Base-by-base conservation (phyloP, 208 protist species). In the Trypanosoma mega region DNA sequence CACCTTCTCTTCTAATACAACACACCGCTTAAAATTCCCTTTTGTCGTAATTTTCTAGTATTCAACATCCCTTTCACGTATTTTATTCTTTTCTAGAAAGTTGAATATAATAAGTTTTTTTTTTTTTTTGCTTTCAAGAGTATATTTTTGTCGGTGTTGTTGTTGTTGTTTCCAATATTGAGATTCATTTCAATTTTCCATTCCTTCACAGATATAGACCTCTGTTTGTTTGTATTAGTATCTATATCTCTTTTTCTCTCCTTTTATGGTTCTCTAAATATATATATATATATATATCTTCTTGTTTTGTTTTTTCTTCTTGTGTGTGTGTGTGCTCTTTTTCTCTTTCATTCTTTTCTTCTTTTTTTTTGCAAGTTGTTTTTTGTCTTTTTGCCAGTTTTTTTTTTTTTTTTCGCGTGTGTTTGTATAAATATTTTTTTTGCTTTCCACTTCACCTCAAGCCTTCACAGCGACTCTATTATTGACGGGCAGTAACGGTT, bases 401-500 rank as follows among this genome's bases (percentile, higher is more conserved):
- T 21, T 55, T 2, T 41, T 8, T 41, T 1, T 37, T 55, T 33
- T 6, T 20, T n/a, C n/a, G n/a, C 6, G 8, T 39, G 6, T 6
- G 12, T 6, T 39, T 39, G 8, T 16, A 39, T 39, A 16, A 16
- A 39, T 39, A 16, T 6, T 39, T 39, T 39, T 39, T 39, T 39
- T 39, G 6, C 12, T 39, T 39, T 39, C 12, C 12, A 16, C 12
- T 12, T 12, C 6, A 6, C 34, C 11, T 52, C 44, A 54, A 2
- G 1, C 49, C 9, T 41, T 27, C 24, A 31, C 18, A 23, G 37
- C 4, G 24, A 71, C 41, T 56, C 64, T 78, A 50, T 91, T 94
- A 62, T 94, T 90, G 14, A 61, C 71, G 0, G 82, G 85, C 20
- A 90, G 70, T 7, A 67, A 27, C 6, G 88, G 88, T 56, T 82